Percentiles rank a stretch among this genome's conserved stretches.
Conservation (phyloP, 306 rosid species). For the Cucumis melo region DNA sequence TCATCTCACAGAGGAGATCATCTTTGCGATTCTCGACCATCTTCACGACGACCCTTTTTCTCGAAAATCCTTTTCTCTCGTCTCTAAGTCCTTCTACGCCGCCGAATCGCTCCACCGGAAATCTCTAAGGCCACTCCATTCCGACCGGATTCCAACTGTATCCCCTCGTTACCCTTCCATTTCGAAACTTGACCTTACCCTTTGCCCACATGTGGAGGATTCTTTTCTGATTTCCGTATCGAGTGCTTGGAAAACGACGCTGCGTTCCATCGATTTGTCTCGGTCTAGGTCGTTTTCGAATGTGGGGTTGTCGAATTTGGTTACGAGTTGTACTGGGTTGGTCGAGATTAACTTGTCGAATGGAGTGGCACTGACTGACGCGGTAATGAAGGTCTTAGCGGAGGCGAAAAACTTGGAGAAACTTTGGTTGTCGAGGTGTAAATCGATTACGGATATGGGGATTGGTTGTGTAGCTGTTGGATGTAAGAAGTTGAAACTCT, state of each 20-base stretch:
- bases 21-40: slow-evolving; percentile 43
- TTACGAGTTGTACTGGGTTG: slow-evolving; percentile 23
- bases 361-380: slow-evolving; percentile 50
- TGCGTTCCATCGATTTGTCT: slow-evolving; percentile 47
- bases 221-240: slow-evolving; percentile 20
- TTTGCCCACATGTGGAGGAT: slow-evolving; percentile 54
- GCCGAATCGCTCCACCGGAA: slow-evolving; percentile 59
- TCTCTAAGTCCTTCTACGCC: slow-evolving; percentile 40
- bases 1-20: slow-evolving; percentile 40
- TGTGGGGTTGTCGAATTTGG: slow-evolving; percentile 30
- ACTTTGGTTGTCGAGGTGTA: slow-evolving; percentile 62
- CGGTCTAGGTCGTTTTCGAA: slow-evolving; percentile 43
- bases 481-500: slow-evolving; percentile 47
- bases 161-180: slow-evolving; percentile 38
- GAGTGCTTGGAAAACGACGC: slow-evolving; percentile 23
- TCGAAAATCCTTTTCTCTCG: slow-evolving; percentile 49
- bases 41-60: slow-evolving; percentile 14
- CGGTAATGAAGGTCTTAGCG: slow-evolving; percentile 49
- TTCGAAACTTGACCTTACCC: slow-evolving; percentile 41
- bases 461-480: slow-evolving; percentile 82
- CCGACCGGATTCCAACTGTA: slow-evolving; percentile 30
- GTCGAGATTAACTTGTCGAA: slow-evolving; percentile 70
- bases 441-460: slow-evolving; percentile 62
- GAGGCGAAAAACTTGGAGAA: slow-evolving; percentile 58
- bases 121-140: slow-evolving; percentile 44